Conservation (phyloP, 441 rosid species). For the Bocquillonia castaneifolia region DNA sequence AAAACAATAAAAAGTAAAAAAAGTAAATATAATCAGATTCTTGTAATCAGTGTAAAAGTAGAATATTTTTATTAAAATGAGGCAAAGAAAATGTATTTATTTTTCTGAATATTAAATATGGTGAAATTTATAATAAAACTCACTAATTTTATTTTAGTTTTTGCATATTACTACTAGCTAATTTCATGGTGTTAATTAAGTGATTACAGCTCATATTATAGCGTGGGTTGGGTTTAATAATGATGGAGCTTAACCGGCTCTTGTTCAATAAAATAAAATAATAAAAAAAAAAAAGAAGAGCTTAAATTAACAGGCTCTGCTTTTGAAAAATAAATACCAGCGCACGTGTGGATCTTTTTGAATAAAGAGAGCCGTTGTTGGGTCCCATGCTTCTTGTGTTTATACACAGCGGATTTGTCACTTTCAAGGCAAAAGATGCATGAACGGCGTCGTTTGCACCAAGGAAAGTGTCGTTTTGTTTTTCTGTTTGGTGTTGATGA, state of each 20-base stretch:
- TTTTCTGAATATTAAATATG: too few relatives aligned
- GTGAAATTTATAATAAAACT: too few relatives aligned
- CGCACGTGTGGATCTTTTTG: constrained; percentile 40
- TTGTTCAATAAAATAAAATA: too few relatives aligned
- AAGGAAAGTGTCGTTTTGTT: constrained; percentile 12
- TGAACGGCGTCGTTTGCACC: constrained; percentile 16
- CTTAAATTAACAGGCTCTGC: constrained; percentile 31
- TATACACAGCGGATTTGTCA: not conserved
- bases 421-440: not conserved
- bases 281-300: too few relatives aligned
- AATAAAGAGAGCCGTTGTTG: constrained; percentile 23
- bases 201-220: constrained; percentile 14
- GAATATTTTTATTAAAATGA: too few relatives aligned
- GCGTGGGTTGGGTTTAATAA: not conserved
- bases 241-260: constrained; percentile 15
- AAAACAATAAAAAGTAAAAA: too few relatives aligned
- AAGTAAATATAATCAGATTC: too few relatives aligned
- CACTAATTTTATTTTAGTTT: too few relatives aligned
- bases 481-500: not conserved
- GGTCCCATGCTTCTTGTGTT: constrained; percentile 1
- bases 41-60: too few relatives aligned
- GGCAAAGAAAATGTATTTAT: too few relatives aligned
- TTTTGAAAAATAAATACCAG: constrained; percentile 22
- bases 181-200: not conserved
- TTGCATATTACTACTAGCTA: too few relatives aligned